These are phyloP conservation scores for Diaporthe ampelina DNA, from an alignment of 2,329 filamentous ascomycete genomes.

Conservation along the genomic window DNA sequence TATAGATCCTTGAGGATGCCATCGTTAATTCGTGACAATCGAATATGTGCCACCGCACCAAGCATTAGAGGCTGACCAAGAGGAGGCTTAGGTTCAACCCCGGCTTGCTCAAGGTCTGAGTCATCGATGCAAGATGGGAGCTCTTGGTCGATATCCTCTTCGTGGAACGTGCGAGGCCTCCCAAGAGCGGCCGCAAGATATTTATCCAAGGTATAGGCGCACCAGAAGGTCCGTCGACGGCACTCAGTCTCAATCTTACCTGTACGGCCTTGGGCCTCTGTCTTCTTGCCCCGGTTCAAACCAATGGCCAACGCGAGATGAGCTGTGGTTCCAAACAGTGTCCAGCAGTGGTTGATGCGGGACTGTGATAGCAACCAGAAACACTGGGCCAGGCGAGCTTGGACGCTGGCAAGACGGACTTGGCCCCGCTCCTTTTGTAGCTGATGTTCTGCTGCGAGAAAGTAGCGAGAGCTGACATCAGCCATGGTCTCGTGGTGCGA, in stretches of 20 bases:
- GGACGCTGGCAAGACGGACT: constrained; percentile 55
- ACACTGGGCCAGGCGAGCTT: constrained; percentile 58
- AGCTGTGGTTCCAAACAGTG: constrained; percentile 57
- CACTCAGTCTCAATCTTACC: constrained; percentile 56
- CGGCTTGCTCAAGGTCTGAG: constrained; percentile 54
- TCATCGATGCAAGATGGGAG: constrained; percentile 69
- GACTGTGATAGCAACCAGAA: constrained; percentile 60
- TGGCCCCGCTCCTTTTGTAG: constrained; percentile 55
- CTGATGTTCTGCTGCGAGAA: constrained; percentile 54
- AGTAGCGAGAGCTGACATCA: constrained; percentile 48
- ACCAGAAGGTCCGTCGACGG: constrained; percentile 70
- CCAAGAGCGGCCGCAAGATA: constrained; percentile 75
- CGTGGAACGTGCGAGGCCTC: constrained; percentile 71
- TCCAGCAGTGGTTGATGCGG: constrained; percentile 63
- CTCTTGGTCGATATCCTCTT: constrained; percentile 75
- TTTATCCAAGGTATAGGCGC: constrained; percentile 73
- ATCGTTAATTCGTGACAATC: constrained; percentile 53
- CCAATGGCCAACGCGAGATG: constrained; percentile 56
- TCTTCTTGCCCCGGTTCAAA: constrained; percentile 53
- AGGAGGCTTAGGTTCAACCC: not conserved
- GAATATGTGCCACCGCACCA: constrained; percentile 53
- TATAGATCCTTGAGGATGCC: constrained; percentile 53
- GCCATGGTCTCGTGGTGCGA: not conserved
- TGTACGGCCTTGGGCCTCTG: constrained; percentile 42
- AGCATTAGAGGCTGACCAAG: constrained; percentile 50